Base-by-base conservation (phyloP, 2,329 filamentous ascomycete species). In the Ramichloridium luteum region DNA sequence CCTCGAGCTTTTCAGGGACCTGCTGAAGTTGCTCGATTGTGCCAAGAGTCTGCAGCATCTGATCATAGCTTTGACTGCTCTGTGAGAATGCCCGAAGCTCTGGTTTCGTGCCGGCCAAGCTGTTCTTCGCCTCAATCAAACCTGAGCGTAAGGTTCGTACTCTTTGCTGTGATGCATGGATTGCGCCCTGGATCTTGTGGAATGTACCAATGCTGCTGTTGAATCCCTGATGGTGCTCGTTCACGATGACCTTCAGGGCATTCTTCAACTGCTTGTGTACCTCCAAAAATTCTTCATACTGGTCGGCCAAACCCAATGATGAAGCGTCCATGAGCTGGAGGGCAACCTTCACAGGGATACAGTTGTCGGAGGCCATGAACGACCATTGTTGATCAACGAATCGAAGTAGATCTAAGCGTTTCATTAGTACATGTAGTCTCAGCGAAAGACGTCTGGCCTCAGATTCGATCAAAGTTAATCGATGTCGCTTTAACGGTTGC, bases 201-300 rank as follows among this genome's bases (percentile, higher is more conserved):
- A 96, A 98, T 13, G 88, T 96, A 56, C 88, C 90, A 41, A 98
- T 96, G 30, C 88, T 94, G 57, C 84, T 93, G 61, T 96, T 98
- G 69, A 98, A 98, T 28, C 90, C 92, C 57, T 98, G 90, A 53
- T 98, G 88, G 53, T 98, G 88, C 61, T 98, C 88, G 56, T 98
- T 93, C 15, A 98, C 90, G 47, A 98, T 93, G 18, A 77, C 76
- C 58, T 93, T 94, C 35, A 98, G 67, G 6, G 88, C 86, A 47
- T 80, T 79, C 54, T 98, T 86, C n/a, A 98, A 72, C 53, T 90
- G 83, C 43, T 75, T 68, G 55, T 94, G 83, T 28, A 83, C 85
- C 44, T 79, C 67, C 51, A 81, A 70, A 55, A 98, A 98, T 45
- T 83, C 77, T 39, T 70, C 71, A 55, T 93, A 88, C 48, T 92